Percentiles rank a stretch among this genome's conserved stretches.
Evolutionary conservation across 345 rosid genomes (phyloP).

Genomic region (Murraya paniculata): DNA sequence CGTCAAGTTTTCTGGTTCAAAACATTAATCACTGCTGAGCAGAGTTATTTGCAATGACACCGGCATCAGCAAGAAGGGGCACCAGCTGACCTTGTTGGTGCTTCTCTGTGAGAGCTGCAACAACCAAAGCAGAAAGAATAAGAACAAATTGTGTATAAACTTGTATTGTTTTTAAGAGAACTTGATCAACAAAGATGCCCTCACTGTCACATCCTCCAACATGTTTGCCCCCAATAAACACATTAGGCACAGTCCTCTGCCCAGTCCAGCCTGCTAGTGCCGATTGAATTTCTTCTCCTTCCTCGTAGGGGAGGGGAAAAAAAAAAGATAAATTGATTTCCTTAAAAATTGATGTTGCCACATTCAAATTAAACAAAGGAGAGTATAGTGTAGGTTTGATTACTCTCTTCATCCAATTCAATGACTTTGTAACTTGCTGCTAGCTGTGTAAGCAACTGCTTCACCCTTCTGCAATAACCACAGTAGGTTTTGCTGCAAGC

Average conservation of each 20-base stretch:
- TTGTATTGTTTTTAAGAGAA: background rate
- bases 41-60: constrained; percentile 43
- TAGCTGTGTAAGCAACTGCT: constrained; percentile 50
- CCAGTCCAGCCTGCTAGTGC: constrained; percentile 64
- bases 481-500: constrained; percentile 63
- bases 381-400: background rate
- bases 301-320: constrained; percentile 23
- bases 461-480: constrained; percentile 59
- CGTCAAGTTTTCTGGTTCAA: background rate
- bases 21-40: constrained; percentile 32
- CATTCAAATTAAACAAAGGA: too few species aligned
- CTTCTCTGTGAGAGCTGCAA: constrained; percentile 49
- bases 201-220: constrained; percentile 67
- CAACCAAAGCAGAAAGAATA: background rate
- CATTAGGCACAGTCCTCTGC: constrained; percentile 54
- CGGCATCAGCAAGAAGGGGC: constrained; percentile 56
- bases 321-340: too few species aligned
- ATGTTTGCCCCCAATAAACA: constrained; percentile 60
- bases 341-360: too few species aligned
- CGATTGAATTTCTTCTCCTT: constrained; percentile 43
- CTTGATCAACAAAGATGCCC: background rate
- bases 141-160: background rate
- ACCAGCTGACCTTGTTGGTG: constrained; percentile 51
- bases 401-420: constrained; percentile 49
- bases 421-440: constrained; percentile 45